phyloP scores from a whole-genome alignment of 768 basidiomycete species.

The Dioszegia hungarica region DNA sequence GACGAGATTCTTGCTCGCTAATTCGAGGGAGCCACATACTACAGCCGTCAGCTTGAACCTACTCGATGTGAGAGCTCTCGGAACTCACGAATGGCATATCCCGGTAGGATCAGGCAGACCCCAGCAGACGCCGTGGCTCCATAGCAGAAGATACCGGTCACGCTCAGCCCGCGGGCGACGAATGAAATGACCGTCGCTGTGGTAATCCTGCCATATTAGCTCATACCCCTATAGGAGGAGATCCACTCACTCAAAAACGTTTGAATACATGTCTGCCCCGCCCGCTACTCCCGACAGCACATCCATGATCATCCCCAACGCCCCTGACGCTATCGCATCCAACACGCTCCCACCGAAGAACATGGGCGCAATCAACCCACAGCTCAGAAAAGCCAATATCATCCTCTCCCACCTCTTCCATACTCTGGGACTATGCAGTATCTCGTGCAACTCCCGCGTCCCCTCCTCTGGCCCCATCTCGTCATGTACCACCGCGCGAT shows the following conservation, averaged over 20 bases:
- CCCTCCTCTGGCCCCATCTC: conserved; percentile 42
- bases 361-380: conserved; percentile 73
- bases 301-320: conserved; percentile 59
- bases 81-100: conserved; percentile 41
- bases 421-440: conserved; percentile 63
- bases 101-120: conserved; percentile 42
- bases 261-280: conserved; percentile 75
- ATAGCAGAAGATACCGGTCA: conserved; percentile 43
- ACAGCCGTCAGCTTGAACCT: conserved; percentile 1
- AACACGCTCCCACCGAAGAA: conserved; percentile 75
- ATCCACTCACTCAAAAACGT: conserved; percentile 76
- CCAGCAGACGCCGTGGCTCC: conserved; percentile 39
- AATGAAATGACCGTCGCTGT: conserved; percentile 78
- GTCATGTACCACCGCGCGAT: conserved; percentile 42
- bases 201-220: conserved; percentile 59
- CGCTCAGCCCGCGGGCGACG: conserved; percentile 52
- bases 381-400: conserved; percentile 64
- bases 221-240: not conserved
- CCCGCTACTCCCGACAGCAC: conserved; percentile 68
- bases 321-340: conserved; percentile 37
- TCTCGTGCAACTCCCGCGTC: conserved; percentile 52
- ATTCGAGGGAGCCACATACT: conserved; percentile 45
- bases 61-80: not conserved
- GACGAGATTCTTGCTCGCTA: conserved; percentile 43
- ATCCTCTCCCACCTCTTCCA: conserved; percentile 64